These are phyloP conservation scores for Fusarium veterinarium DNA, from an alignment of 2,329 filamentous ascomycete genomes.

Conservation along the genomic window DNA sequence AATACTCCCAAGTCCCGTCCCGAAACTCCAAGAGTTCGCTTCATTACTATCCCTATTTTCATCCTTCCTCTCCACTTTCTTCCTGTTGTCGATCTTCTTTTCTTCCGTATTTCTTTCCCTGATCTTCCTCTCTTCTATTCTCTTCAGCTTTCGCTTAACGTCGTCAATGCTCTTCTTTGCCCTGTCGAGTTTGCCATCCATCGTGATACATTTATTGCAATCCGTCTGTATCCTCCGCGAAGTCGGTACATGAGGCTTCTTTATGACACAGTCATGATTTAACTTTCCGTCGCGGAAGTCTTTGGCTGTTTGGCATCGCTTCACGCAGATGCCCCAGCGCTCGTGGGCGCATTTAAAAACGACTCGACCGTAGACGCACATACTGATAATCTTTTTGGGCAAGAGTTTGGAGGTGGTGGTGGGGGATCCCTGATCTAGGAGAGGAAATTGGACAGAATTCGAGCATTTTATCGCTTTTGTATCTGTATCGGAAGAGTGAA, in stretches of 20 bases:
- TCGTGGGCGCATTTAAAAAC: slow-evolving; percentile 45
- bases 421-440: background rate
- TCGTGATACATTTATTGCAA: slow-evolving; percentile 41
- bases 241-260: slow-evolving; percentile 38
- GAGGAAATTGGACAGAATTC: background rate
- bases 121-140: slow-evolving; percentile 1
- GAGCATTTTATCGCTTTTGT: slow-evolving; percentile 14
- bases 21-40: background rate
- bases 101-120: background rate
- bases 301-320: slow-evolving; percentile 34
- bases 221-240: slow-evolving; percentile 31
- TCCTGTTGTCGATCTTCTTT: background rate
- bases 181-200: slow-evolving; percentile 32
- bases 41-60: background rate
- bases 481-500: background rate
- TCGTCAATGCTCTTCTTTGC: slow-evolving; percentile 29
- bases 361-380: slow-evolving; percentile 46
- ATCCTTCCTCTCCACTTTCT: background rate
- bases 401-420: background rate
- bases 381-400: slow-evolving; percentile 12
- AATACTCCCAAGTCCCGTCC: slow-evolving; percentile 3
- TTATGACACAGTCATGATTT: slow-evolving; percentile 32
- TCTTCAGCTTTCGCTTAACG: background rate
- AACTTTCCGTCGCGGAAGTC: slow-evolving; percentile 18
- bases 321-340: slow-evolving; percentile 43